Base-by-base conservation (phyloP, 2,329 filamentous ascomycete genomes). In the Fusarium tupiense region DNA sequence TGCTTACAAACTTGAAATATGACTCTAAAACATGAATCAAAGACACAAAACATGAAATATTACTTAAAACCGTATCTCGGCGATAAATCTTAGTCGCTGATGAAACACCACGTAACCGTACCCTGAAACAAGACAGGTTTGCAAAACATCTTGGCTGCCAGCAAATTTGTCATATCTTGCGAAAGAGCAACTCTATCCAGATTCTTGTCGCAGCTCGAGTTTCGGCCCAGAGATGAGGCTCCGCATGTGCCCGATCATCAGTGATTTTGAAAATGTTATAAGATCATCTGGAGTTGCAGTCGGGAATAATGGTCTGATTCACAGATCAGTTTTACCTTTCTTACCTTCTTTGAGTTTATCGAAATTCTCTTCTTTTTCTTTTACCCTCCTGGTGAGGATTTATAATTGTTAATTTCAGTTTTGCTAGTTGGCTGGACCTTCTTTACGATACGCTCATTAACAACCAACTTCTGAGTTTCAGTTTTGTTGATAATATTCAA, bases 381-480 rank as follows among this genome's bases (percentile, higher is more conserved):
- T 31, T 50, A 35, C 46, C 70, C 70, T 73, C 56, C 65, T 59
- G 71, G 65, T 22, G 61, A 70, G 61, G 66, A 29, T 31, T 31
- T 49, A 22, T 52, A 33, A 53, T 54, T 29, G 19, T 47, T 33
- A 59, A 49, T 35, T 47, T 58, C 17, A 22, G 5, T 10, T n/a
- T 33, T 35, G 31, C 31, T 33, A 52, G 61, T 49, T 60, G 54
- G 44, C 44, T 59, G 59, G 38, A 26, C 59, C 54, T 70, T 54
- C n/a, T 49, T 67, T 16, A 37, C 35, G 11, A 46, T 35, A 20
- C 35, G 14, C 46, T 68, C 35, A 43, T 53, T 60, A 31, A 19
- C 43, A 41, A 37, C 35, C 14, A 3, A 22, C 11, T 22, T 40
- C 41, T 56, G 24, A 38, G 5, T 22, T 43, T 24, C 11, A 4